Evolutionary conservation across 2,329 filamentous ascomycete genomes (phyloP), one percentile per base, ranked within the genome.

Genomic region (Phialophora macrospora): DNA sequence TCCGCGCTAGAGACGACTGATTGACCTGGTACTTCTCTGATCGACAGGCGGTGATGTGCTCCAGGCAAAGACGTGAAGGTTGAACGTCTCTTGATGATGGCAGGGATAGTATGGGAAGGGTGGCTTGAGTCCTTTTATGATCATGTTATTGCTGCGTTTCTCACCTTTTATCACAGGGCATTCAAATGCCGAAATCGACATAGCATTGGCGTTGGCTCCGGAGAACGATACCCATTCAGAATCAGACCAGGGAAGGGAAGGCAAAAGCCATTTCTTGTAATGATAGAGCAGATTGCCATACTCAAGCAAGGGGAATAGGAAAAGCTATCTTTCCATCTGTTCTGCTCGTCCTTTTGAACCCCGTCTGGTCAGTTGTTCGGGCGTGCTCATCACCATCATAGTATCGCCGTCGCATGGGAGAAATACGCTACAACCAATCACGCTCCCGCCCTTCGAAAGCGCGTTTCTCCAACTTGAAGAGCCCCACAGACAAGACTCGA

Each of bases 191-290:
- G 22, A 34, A 49, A 6, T 41, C 20, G 48, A 60, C 48, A 28
- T 41, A 44, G 48, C 58, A 52, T 20, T 54, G 58, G 58, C 28
- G 58, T 60, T 60, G 32, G 28, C 32, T 41, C 9, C 9, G 58
- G 46, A 51, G 14, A 8, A 51, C 17, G 58, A 60, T 60, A 60
- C 58, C 58, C 58, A 54, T 34, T 32, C 58, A 52, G 5, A 54
- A 20, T 51, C 38, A 28, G 26, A 34, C 20, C 4, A 52, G 17
- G 52, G 52, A 55, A 26, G 26, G 26, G 26, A 28, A 34, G 51
- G 51, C 28, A 34, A 44, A 32, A 54, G 30, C 9, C 9, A 44
- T 60, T 49, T 20, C 22, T 60, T 60, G 56, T 60, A 60, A 60
- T 60, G 46, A 34, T 60, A 60, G 58, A 60, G 24, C 48, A 51